Conservation (phyloP, 305 asterid species). For the Fraxinus angustifolia region DNA sequence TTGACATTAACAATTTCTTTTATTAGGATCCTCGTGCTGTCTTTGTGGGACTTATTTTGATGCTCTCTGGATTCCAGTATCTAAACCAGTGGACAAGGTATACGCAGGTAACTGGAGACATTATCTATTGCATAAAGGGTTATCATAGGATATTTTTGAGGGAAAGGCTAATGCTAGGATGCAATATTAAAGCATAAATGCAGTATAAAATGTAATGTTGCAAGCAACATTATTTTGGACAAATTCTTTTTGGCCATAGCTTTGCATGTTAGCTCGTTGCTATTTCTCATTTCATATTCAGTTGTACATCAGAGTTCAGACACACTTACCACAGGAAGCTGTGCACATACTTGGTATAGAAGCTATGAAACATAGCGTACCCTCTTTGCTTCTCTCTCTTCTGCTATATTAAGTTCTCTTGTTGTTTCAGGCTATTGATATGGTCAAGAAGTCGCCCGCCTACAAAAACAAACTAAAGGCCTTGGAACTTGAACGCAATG, state of each 20-base stretch:
- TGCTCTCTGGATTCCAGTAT: conserved; percentile 89
- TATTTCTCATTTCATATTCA: not conserved
- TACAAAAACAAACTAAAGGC: conserved; percentile 90
- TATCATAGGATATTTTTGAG: not conserved
- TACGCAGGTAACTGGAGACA: conserved; percentile 62
- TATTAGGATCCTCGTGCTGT: conserved; percentile 93
- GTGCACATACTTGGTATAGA: conserved; percentile 4
- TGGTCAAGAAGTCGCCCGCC: conserved; percentile 96
- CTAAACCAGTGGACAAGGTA: conserved; percentile 91
- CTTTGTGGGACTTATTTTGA: conserved; percentile 77
- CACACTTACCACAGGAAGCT: not conserved
- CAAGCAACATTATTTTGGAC: not conserved
- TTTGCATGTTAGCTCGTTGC: not conserved
- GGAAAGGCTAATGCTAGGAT: not conserved
- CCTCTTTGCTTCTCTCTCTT: conserved; percentile 17
- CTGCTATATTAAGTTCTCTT: conserved; percentile 22
- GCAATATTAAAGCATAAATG: not conserved
- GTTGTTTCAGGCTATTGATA: conserved; percentile 73
- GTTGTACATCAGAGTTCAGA: not conserved
- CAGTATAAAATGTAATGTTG: not conserved
- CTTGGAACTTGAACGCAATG: conserved; percentile 85
- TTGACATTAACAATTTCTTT: conserved; percentile 4
- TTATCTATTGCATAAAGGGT: not conserved
- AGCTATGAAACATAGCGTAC: not conserved
- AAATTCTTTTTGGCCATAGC: not conserved